Conservation (phyloP, 495 filamentous ascomycete genomes). For the Podospora bellae-mahoneyi region DNA sequence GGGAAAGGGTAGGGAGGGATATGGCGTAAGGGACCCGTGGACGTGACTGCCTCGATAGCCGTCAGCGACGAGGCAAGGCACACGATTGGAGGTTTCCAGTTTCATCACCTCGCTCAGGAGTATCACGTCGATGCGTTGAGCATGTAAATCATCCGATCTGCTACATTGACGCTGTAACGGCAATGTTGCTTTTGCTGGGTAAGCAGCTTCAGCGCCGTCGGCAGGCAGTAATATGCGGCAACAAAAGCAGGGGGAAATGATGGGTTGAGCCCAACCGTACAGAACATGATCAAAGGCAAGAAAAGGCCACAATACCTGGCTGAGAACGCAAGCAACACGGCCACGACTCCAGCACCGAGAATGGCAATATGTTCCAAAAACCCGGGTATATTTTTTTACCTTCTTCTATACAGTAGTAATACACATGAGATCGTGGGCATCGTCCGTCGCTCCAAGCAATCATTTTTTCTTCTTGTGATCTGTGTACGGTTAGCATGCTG, state of each 20-base stretch:
- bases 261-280: background rate
- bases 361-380: background rate
- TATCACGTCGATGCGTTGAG: background rate
- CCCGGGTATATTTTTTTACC: slow-evolving; percentile 28
- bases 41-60: background rate
- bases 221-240: background rate
- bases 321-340: background rate
- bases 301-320: no score
- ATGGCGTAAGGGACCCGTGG: background rate
- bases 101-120: background rate
- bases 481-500: slow-evolving; percentile 21
- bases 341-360: no score
- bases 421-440: slow-evolving; percentile 9
- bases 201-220: background rate
- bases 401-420: slow-evolving; percentile 26
- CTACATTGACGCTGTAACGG: background rate
- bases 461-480: slow-evolving; percentile 32
- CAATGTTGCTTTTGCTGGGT: background rate
- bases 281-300: no score
- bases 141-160: background rate
- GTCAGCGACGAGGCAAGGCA: background rate
- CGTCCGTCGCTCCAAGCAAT: background rate
- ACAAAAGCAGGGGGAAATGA: background rate
- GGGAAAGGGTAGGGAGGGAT: background rate
- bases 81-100: background rate